These are phyloP conservation scores for Phlebiopsis gigantea DNA, from an alignment of 768 basidiomycete species.

Conservation along the genomic window DNA sequence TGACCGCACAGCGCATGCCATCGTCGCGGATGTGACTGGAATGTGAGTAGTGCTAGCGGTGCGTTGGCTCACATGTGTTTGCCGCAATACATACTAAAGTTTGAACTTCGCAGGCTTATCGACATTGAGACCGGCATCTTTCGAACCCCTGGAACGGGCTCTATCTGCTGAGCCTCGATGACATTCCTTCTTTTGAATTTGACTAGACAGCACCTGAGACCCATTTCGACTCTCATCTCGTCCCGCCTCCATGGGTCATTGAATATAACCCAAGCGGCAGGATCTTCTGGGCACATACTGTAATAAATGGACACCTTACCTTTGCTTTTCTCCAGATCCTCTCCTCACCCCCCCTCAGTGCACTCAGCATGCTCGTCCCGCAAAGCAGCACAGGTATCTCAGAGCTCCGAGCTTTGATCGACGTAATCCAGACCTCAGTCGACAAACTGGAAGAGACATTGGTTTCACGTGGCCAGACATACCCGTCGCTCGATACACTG, in stretches of 20 bases:
- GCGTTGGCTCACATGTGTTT: neutral
- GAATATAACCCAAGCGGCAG: neutral
- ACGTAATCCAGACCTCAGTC: slow-evolving; percentile 9
- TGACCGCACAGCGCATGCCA: neutral
- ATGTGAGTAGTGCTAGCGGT: too few species aligned
- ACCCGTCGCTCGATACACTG: slow-evolving; percentile 26
- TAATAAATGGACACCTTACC: neutral
- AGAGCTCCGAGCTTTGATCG: slow-evolving; percentile 6
- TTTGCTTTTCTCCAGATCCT: neutral
- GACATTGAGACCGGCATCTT: neutral
- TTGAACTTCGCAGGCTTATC: neutral
- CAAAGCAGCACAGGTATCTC: neutral
- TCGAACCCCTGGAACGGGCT: neutral
- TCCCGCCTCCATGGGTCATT: neutral
- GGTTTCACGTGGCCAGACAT: slow-evolving; percentile 8
- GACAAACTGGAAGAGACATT: slow-evolving; percentile 22
- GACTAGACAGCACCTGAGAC: neutral
- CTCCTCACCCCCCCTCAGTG: neutral
- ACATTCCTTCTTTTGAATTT: neutral
- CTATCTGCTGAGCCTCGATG: neutral
- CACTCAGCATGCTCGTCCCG: neutral
- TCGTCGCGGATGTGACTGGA: too few species aligned
- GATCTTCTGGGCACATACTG: neutral
- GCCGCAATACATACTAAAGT: neutral
- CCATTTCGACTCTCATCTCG: neutral